Evolutionary conservation across 345 rosid genomes (phyloP), one percentile per base, ranked within the genome.

Genomic region (Camelina hispida): DNA sequence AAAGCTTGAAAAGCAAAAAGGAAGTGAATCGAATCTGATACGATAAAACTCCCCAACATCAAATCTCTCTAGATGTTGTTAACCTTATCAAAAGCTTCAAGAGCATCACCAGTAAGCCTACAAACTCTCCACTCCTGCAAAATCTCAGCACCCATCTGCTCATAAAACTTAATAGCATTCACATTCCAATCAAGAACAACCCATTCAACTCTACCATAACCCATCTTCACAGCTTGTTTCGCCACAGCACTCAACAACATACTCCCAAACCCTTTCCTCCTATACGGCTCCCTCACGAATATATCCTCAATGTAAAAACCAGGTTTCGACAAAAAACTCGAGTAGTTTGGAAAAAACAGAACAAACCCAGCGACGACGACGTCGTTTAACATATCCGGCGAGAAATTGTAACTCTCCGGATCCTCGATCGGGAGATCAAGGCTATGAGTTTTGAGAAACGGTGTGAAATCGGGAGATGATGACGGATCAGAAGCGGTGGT

Each of bases 171-270:
- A 3, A 94, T 88, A 3, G 97, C 97, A 78, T 90, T 88, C 32
- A 79, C 83, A 73, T 95, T 95, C 99, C 97, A 92, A 69, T 90
- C 97, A 72, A 90, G 89, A 69, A 91, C 99, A 47, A 85, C 79
- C 97, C 97, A 91, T 63, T 89, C 97, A 3, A 94, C 97, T 69
- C 97, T 88, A 12, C 91, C 96, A 48, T 90, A 91, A 54, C 85
- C 92, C 92, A 91, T 90, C 69, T 86, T 86, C 85, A 85, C 96
- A 6, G 97, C 97, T 74, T 91, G 97, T 30, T 67, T 82, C 11
- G 97, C 96, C 76, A 94, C 99, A 6, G 96, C 97, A 0, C 87
- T 69, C 40, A 94, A 68, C 66, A 94, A 71, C 91, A 94, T 82
- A 66, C 69, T 79, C 79, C 97, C 99, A 1, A 92, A 75, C 0